Evolutionary conservation across 805 yeast genomes (phyloP), one percentile per base, ranked within the genome.

Genomic region (Kuraishia ogatae): DNA sequence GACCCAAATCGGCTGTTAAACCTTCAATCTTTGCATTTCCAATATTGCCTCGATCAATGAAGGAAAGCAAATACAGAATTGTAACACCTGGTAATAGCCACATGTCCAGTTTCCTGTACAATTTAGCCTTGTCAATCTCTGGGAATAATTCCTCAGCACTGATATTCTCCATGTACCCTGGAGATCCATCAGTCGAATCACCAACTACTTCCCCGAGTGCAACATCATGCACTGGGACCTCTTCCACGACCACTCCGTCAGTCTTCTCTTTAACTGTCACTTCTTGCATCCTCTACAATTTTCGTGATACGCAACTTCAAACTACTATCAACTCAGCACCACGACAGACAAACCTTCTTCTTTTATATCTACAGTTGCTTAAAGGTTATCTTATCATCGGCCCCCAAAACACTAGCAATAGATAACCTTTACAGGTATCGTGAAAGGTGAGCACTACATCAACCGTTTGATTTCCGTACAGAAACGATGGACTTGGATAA

Each of bases 11-110:
- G 7, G 62, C 68, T 49, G 79, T 64, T 59, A 82, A 61, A 55
- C 76, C 73, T 57, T 79, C 85, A 0, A 85, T 72, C 65, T 13
- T 82, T 1, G 62, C 86, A 59, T 81, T 83, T 4, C 70, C 62
- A 51, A 82, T 66, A 61, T 82, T 82, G 51, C 76, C 76, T 58
- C 86, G 65, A 65, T 82, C 85, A 56, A 82, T 66, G 19, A 49
- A 49, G n/a, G 51, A 49, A n/a, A 49, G 28, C 24, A 49, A 28
- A n/a, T 23, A 49, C 35, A 49, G 35, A n/a, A 49, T 49, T 19
- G 51, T 23, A 8, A 49, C 51, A 6, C 29, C 51, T 23, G 51
- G 51, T 19, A 49, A 13, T 2, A 49, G 24, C 28, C 51, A 22
- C 35, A 20, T 23, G 51, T 49, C 51, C 13, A 49, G 24, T 13